Conservation (phyloP, 305 asterid genomes). For the Fraxinus nigra region DNA sequence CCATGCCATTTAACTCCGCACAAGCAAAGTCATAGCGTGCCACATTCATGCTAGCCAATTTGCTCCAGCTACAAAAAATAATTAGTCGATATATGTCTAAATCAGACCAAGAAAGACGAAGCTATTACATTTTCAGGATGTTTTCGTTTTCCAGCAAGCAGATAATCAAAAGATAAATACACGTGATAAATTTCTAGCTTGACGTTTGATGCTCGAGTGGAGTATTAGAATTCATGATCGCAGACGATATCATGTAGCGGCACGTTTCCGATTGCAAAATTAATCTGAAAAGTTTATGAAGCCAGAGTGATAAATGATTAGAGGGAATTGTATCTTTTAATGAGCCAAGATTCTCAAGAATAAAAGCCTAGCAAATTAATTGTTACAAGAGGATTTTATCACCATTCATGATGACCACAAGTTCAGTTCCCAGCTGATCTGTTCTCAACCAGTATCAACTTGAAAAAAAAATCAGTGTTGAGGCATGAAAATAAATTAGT, state of each 20-base stretch:
- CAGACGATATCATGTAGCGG: neutral
- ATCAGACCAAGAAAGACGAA: neutral
- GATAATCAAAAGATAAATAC: neutral
- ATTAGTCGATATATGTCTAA: neutral
- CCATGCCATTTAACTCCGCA: slow-evolving; percentile 68
- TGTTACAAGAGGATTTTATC: neutral
- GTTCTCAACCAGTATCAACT: neutral
- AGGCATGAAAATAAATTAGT: neutral
- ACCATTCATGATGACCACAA: neutral
- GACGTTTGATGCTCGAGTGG: neutral
- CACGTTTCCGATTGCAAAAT: neutral
- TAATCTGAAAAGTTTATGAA: neutral
- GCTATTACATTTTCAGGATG: neutral
- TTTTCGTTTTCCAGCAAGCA: neutral
- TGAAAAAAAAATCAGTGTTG: neutral
- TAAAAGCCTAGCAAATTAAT: neutral
- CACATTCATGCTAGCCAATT: slow-evolving; percentile 61
- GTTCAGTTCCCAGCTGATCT: neutral
- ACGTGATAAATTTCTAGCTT: neutral
- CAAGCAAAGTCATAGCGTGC: slow-evolving; percentile 82
- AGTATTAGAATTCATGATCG: neutral
- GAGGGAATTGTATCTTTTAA: neutral
- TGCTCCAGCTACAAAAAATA: slow-evolving; percentile 69
- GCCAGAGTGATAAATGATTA: neutral
- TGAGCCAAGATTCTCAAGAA: neutral